These are phyloP conservation scores for Vanderwaltozyma tropicalis DNA, from an alignment of 805 yeast genomes.

Conservation along the genomic window DNA sequence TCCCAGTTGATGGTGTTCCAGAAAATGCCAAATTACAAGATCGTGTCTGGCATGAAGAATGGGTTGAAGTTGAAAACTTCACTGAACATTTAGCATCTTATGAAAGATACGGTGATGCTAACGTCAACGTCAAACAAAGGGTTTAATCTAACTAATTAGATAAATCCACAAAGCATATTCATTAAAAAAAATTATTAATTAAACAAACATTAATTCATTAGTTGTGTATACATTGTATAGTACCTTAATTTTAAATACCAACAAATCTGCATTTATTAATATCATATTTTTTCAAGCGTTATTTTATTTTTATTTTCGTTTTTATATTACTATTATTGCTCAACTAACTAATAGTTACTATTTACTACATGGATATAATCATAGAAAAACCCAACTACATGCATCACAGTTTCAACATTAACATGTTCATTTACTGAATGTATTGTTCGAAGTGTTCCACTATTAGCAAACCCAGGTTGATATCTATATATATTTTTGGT, in stretches of 20 bases:
- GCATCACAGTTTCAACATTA: constrained; percentile 15
- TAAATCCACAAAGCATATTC: too few relatives aligned
- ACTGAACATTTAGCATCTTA: constrained; percentile 28
- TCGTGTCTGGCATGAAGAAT: constrained; percentile 49
- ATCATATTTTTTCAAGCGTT: too few relatives aligned
- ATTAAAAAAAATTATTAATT: too few relatives aligned
- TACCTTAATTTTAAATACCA: neutral
- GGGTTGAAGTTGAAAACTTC: constrained; percentile 55
- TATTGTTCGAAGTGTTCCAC: constrained; percentile 13
- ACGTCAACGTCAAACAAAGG: neutral
- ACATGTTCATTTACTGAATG: constrained; percentile 18
- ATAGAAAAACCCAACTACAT: constrained; percentile 15
- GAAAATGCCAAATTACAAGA: constrained; percentile 29
- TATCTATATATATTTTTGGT: constrained; percentile 48
- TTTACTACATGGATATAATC: constrained; percentile 11
- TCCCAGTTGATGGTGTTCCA: constrained; percentile 44
- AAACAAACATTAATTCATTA: neutral
- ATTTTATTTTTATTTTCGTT: too few relatives aligned
- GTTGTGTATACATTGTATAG: neutral
- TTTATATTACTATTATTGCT: too few relatives aligned
- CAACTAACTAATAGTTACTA: neutral
- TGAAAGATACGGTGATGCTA: constrained; percentile 8
- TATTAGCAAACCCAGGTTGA: constrained; percentile 20
- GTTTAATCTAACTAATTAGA: neutral
- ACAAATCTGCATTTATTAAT: neutral